Conservation (phyloP, 1,284 basidiomycete genomes). For the Ceratobasidium sp. region DNA sequence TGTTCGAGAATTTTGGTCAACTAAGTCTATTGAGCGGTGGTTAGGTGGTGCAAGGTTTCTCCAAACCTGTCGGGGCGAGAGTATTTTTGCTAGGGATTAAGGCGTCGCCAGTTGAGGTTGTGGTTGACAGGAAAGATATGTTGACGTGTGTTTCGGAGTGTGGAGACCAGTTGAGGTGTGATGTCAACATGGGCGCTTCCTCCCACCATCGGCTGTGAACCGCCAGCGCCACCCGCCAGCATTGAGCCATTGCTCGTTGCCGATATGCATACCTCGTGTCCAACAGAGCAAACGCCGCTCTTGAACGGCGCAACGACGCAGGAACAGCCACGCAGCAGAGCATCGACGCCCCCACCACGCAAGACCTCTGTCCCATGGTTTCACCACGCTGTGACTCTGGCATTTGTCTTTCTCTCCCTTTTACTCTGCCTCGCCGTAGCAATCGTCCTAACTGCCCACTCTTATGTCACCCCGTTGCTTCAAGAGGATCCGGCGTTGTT, state of each 20-base stretch:
- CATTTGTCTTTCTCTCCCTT: slow-evolving; percentile 41
- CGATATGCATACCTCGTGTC: slow-evolving; percentile 8
- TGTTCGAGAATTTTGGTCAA: no score
- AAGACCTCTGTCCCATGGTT: slow-evolving; percentile 8
- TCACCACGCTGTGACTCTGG: slow-evolving; percentile 28
- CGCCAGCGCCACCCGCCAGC: not conserved
- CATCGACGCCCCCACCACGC: not conserved
- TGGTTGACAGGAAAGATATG: not conserved
- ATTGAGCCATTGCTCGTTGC: not conserved
- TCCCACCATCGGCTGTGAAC: slow-evolving; percentile 13
- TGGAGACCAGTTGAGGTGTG: not conserved
- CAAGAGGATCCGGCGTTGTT: slow-evolving; percentile 18
- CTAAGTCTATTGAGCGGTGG: no score
- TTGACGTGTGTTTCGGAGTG: slow-evolving; percentile 18
- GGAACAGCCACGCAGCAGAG: not conserved
- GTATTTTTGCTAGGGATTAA: no score
- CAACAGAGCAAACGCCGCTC: slow-evolving; percentile 16
- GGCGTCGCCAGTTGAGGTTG: not conserved
- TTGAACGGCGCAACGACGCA: not conserved
- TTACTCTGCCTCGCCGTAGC: slow-evolving; percentile 24
- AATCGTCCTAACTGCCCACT: slow-evolving; percentile 21
- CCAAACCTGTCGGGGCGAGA: no score
- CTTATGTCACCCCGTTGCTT: slow-evolving; percentile 22
- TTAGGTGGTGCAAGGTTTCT: no score
- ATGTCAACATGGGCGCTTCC: slow-evolving; percentile 24